Base-by-base conservation (phyloP, 176 grass and related monocot species). In the Zoysia japonica region DNA sequence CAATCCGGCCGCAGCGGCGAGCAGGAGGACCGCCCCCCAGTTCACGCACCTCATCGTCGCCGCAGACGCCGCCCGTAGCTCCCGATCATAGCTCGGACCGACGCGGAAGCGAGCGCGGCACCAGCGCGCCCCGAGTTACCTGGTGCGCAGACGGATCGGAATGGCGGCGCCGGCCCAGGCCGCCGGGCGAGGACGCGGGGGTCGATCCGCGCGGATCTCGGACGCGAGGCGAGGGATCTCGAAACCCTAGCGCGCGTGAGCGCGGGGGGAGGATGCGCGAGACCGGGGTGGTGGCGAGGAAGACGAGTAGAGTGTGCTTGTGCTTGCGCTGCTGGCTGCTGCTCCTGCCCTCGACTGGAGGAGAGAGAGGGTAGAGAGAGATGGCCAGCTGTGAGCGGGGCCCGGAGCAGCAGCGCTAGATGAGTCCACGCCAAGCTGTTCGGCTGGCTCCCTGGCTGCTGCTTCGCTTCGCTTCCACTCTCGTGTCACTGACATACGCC, bases 1-100 rank as follows among this genome's bases (percentile, higher is more conserved):
- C 55, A 37, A 54, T 0, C 28, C 47, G 3, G 39, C 81, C 20
- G 86, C 76, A 6, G 37, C 50, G 43, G 41, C 54, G 47, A 88
- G 70, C 56, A 88, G 70, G 47, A 88, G 48, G 47, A 48, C 46
- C 38, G 70, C 76, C 70, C 81, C 79, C 68, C 82, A 76, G 6
- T 40, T 65, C 40, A 80, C 47, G 63, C 13, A 20, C 55, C 9
- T 72, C 67, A 65, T 78, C 70, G 1, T 4, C 48, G 16, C 16
- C 57, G 74, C 45, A 48, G 16, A 12, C 47, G 46, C 46, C 7
- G 19, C 63, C 12, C 47, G 67, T 61, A 63, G 14, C 54, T 37
- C 20, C 46, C 9, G 5, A 56, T 36, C 87, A 88, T 88, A 63
- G 54, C 65, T 79, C 45, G 50, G 38, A 11, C 19, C 19, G 45